Percentiles rank a stretch among this genome's conserved stretches.
phyloP scores from a whole-genome alignment of 306 rosid genomes.

The Sindora glabra region DNA sequence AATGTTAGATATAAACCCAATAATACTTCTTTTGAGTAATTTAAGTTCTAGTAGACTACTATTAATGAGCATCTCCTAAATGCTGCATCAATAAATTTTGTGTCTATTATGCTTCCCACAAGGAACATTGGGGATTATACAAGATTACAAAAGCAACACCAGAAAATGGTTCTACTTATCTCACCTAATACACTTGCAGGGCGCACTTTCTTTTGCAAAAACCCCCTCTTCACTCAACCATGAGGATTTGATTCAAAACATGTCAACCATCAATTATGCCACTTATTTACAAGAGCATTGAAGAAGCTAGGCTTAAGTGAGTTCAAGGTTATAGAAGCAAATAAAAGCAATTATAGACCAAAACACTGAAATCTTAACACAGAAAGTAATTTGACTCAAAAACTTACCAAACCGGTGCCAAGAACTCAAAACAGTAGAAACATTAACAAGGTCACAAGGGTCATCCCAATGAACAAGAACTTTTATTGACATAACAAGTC shows the following conservation, averaged over 20 bases:
- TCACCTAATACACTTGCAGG: too few relatives aligned
- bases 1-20: neutral
- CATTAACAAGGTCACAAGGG: slow-evolving; percentile 53
- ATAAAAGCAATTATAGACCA: neutral
- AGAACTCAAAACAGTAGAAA: slow-evolving; percentile 36
- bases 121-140: too few relatives aligned
- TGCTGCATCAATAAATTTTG: slow-evolving; percentile 10
- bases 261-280: too few relatives aligned
- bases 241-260: too few relatives aligned
- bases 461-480: slow-evolving; percentile 49
- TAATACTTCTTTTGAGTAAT: neutral
- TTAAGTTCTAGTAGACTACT: neutral
- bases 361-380: neutral
- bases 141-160: too few relatives aligned
- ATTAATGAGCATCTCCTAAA: neutral
- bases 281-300: too few relatives aligned
- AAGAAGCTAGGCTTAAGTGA: neutral
- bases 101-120: neutral
- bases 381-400: slow-evolving; percentile 1
- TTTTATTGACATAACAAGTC: slow-evolving; percentile 35
- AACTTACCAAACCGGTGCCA: slow-evolving; percentile 51
- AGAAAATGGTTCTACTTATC: too few relatives aligned
- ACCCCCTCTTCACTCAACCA: too few relatives aligned
- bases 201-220: too few relatives aligned
- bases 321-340: neutral